phyloP scores from a whole-genome alignment of 805 yeast genomes.

The Metschnikowia santaceciliae region DNA sequence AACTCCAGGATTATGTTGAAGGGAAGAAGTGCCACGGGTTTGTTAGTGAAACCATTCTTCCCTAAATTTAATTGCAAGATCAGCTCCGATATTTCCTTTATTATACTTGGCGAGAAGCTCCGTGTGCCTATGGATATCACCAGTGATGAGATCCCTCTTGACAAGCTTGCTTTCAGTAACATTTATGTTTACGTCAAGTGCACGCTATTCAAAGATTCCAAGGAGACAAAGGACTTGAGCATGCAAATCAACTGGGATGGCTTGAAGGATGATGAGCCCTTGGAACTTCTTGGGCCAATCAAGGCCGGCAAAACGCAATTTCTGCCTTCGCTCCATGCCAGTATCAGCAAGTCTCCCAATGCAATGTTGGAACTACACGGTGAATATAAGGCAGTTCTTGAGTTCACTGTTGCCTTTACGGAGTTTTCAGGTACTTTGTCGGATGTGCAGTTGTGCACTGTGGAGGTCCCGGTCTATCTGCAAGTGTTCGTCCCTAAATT shows the following conservation, averaged over 20 bases:
- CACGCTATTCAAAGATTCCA: conserved; percentile 13
- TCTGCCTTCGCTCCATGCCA: conserved; percentile 19
- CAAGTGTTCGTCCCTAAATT: conserved; percentile 23
- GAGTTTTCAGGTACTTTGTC: conserved; percentile 20
- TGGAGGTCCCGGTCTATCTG: conserved; percentile 22
- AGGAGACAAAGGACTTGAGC: conserved; percentile 15
- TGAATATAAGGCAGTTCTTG: conserved; percentile 16
- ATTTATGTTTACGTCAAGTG: conserved; percentile 22
- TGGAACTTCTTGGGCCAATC: conserved; percentile 20
- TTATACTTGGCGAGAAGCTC: conserved; percentile 32
- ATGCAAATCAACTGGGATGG: conserved; percentile 31
- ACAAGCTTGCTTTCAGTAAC: conserved; percentile 17
- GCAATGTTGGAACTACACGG: conserved; percentile 9
- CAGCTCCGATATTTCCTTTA: conserved; percentile 8
- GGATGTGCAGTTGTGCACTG: conserved; percentile 23
- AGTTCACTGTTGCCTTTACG: conserved; percentile 23
- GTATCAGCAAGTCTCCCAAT: conserved; percentile 22
- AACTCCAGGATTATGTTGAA: conserved; percentile 3
- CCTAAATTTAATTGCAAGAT: conserved; percentile 23
- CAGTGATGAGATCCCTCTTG: conserved; percentile 14
- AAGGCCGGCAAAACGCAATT: conserved; percentile 6
- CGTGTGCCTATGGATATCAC: conserved; percentile 19
- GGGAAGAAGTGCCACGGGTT: conserved; percentile 7
- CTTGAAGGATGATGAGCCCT: conserved; percentile 39
- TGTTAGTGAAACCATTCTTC: conserved; percentile 17